phyloP scores from a whole-genome alignment of 2,329 filamentous ascomycete species.

The Sclerotinia glacialis region DNA sequence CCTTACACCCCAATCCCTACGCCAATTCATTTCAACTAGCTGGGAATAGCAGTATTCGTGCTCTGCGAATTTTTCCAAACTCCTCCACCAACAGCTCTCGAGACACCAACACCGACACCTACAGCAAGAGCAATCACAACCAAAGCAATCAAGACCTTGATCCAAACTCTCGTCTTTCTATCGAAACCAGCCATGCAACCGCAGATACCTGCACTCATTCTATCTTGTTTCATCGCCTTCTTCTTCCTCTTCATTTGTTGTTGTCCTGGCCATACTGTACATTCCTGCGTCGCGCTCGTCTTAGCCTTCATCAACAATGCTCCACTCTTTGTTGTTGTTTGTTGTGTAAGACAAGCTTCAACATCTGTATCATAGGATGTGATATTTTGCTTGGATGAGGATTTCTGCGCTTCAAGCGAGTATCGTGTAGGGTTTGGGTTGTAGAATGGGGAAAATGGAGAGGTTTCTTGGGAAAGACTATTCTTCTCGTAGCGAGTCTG shows the following conservation, averaged over 20 bases:
- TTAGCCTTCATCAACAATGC: background rate
- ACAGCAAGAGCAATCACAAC: slow-evolving; percentile 54
- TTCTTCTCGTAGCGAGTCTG: slow-evolving; percentile 24
- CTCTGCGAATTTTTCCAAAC: slow-evolving; percentile 49
- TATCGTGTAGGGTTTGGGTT: slow-evolving; percentile 25
- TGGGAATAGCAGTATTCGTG: slow-evolving; percentile 25
- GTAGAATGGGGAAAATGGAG: slow-evolving; percentile 31
- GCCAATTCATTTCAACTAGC: background rate
- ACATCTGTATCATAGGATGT: slow-evolving; percentile 29
- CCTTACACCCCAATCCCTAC: background rate
- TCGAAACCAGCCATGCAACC: slow-evolving; percentile 53
- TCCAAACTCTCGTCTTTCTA: slow-evolving; percentile 53
- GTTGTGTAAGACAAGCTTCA: slow-evolving; percentile 26
- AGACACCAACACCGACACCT: slow-evolving; percentile 58
- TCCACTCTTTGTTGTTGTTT: slow-evolving; percentile 20
- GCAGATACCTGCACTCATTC: slow-evolving; percentile 51
- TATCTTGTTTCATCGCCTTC: slow-evolving; percentile 55
- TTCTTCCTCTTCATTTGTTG: slow-evolving; percentile 60
- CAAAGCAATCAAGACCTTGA: slow-evolving; percentile 53
- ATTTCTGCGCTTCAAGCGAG: slow-evolving; percentile 29
- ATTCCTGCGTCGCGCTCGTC: slow-evolving; percentile 41
- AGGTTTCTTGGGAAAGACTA: slow-evolving; percentile 17
- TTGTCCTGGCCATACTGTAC: slow-evolving; percentile 59
- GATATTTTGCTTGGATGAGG: slow-evolving; percentile 30
- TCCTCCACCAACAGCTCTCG: slow-evolving; percentile 57